Conservation (phyloP, 345 rosid species). For the Populus davidiana region DNA sequence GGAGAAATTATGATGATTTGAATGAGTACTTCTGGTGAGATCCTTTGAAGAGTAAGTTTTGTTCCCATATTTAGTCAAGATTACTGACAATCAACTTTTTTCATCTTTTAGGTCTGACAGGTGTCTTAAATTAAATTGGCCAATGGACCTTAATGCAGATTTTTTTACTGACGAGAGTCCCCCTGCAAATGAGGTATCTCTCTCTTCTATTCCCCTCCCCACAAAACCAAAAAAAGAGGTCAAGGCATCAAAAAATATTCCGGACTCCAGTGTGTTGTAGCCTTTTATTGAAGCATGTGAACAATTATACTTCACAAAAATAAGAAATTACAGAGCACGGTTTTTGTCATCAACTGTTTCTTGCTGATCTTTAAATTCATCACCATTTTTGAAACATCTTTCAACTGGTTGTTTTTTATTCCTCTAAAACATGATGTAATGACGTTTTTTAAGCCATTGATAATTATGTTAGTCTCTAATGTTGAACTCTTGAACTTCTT, state of each 20-base stretch:
- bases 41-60: slow-evolving; percentile 16
- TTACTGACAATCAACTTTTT: slow-evolving; percentile 9
- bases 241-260: background rate
- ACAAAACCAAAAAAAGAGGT: no score
- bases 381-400: background rate
- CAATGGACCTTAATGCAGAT: slow-evolving; percentile 55
- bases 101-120: slow-evolving; percentile 56
- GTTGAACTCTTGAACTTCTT: background rate
- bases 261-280: background rate
- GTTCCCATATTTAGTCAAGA: slow-evolving; percentile 6
- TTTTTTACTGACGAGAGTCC: slow-evolving; percentile 59
- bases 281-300: background rate
- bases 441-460: background rate
- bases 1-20: slow-evolving; percentile 98
- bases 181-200: slow-evolving; percentile 39
- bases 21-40: slow-evolving; percentile 97
- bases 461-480: background rate
- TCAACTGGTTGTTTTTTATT: background rate
- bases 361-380: background rate
- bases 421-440: background rate
- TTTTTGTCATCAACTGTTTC: background rate
- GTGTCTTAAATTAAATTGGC: slow-evolving; percentile 77
- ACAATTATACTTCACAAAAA: background rate
- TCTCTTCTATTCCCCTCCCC: background rate
- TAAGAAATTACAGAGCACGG: background rate